These are phyloP conservation scores for Clarireedia monteithiana DNA, from an alignment of 2,329 filamentous ascomycete genomes.

Conservation along the genomic window DNA sequence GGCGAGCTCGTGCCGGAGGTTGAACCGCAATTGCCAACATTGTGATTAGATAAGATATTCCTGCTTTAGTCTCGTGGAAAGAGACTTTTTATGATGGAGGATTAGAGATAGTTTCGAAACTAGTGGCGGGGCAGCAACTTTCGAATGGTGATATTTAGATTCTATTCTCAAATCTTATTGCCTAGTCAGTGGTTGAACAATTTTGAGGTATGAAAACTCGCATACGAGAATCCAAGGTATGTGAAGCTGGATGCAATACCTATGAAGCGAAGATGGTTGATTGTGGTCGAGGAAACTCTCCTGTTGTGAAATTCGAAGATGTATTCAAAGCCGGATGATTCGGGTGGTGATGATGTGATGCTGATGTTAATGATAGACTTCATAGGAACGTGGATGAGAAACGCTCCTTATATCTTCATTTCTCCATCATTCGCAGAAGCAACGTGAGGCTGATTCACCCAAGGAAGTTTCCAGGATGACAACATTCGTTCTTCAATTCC, in stretches of 20 bases:
- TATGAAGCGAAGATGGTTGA: neutral
- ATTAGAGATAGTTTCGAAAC: neutral
- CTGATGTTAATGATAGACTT: neutral
- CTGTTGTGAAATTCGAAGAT: neutral
- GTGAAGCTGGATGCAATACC: neutral
- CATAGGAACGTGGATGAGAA: constrained; percentile 2
- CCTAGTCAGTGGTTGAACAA: too few species aligned
- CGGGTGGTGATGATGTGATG: neutral
- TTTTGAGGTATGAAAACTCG: too few species aligned
- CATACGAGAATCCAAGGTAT: too few species aligned
- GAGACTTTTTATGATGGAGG: neutral
- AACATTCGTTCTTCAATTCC: neutral
- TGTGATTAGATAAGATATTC: neutral
- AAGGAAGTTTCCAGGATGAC: neutral
- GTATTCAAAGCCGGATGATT: neutral
- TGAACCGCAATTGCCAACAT: constrained; percentile 21
- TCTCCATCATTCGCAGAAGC: constrained; percentile 6
- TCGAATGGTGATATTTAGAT: neutral
- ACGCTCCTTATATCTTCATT: constrained; percentile 4
- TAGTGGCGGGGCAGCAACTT: neutral
- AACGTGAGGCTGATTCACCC: constrained; percentile 6
- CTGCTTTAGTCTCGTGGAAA: neutral
- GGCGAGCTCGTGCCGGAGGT: constrained; percentile 19
- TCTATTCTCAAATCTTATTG: too few species aligned
- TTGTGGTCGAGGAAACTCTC: neutral